Conservation (phyloP, 805 yeast species). For the Candida gorgasii region DNA sequence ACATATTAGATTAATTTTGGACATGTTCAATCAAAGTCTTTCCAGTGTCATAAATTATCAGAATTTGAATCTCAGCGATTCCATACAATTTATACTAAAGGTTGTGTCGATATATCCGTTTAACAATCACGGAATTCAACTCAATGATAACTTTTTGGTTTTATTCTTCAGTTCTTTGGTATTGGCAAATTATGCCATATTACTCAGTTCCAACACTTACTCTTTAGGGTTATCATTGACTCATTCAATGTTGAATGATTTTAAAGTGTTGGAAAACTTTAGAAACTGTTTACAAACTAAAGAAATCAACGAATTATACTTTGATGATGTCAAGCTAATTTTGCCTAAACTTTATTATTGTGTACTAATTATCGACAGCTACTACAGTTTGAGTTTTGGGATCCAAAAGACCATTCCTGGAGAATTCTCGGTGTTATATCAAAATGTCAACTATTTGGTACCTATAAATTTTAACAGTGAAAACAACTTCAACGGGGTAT, state of each 20-base stretch:
- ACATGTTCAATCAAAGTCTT: constrained; percentile 43
- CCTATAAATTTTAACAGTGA: constrained; percentile 16
- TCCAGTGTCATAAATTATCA: constrained; percentile 39
- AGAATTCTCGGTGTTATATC: constrained; percentile 10
- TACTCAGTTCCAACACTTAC: constrained; percentile 60
- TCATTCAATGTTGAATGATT: constrained; percentile 57
- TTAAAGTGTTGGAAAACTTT: constrained; percentile 49
- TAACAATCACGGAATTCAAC: constrained; percentile 19
- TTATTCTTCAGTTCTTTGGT: constrained; percentile 33
- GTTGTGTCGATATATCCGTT: constrained; percentile 39
- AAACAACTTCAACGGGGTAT: constrained; percentile 4
- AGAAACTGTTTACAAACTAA: constrained; percentile 34
- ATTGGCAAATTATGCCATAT: constrained; percentile 53
- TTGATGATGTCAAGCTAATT: constrained; percentile 29
- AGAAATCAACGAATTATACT: constrained; percentile 11
- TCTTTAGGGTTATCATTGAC: constrained; percentile 57
- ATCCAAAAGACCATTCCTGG: constrained; percentile 21
- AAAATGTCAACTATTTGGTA: constrained; percentile 17
- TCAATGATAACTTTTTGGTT: constrained; percentile 27
- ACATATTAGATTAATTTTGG: constrained; percentile 34
- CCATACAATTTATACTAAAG: constrained; percentile 35
- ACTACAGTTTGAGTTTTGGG: constrained; percentile 35
- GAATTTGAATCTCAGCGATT: constrained; percentile 31
- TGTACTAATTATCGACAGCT: constrained; percentile 40
- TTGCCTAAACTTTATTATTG: constrained; percentile 49